These are phyloP conservation scores for Trypethelium eluteriae DNA, from an alignment of 495 filamentous ascomycete genomes.

Conservation along the genomic window DNA sequence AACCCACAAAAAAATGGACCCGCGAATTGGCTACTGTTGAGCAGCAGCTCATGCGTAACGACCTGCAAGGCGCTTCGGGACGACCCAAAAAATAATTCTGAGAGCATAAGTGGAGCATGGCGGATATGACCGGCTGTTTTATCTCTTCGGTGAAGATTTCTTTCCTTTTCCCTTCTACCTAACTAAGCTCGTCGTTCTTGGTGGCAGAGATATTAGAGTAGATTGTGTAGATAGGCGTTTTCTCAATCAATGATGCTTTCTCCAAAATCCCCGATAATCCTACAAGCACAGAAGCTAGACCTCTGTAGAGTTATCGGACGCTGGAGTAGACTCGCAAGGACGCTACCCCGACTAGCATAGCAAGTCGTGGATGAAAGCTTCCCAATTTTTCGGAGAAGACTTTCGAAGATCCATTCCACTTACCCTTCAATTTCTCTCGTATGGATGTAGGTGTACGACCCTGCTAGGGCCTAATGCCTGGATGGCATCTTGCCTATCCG, in stretches of 20 bases:
- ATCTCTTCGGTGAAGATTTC: background rate
- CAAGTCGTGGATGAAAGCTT: too few relatives aligned
- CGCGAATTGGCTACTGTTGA: background rate
- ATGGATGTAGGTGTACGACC: too few relatives aligned
- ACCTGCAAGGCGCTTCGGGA: background rate
- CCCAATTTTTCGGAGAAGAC: too few relatives aligned
- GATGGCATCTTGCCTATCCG: too few relatives aligned
- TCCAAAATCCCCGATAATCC: too few relatives aligned
- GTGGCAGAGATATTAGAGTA: background rate
- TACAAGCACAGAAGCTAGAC: too few relatives aligned
- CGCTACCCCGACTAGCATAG: too few relatives aligned
- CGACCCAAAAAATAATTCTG: background rate
- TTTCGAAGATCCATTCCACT: too few relatives aligned
- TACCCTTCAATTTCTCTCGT: too few relatives aligned
- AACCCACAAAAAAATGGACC: background rate
- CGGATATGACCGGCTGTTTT: background rate
- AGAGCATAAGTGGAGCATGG: background rate
- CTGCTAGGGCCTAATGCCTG: too few relatives aligned
- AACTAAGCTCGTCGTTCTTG: background rate
- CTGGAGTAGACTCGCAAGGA: too few relatives aligned
- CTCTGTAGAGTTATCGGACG: too few relatives aligned
- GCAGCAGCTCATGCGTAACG: background rate
- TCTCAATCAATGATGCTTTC: background rate
- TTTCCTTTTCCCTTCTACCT: background rate
- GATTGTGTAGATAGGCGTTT: background rate